phyloP scores from a whole-genome alignment of 257 asterid species.

The Euphrasia confusa region DNA sequence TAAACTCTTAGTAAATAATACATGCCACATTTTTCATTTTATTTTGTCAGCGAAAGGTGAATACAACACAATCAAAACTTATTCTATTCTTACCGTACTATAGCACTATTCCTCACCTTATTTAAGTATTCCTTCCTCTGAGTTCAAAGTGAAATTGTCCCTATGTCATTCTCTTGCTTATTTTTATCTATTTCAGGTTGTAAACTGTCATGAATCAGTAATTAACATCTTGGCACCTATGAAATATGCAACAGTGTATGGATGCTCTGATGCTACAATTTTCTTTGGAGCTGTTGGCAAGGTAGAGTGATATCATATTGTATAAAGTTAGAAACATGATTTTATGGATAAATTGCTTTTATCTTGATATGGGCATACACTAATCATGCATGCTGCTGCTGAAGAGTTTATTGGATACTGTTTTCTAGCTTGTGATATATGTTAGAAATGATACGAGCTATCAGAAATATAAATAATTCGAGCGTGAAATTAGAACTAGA shows the following conservation, averaged over 20 bases:
- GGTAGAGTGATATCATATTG: conserved; percentile 53
- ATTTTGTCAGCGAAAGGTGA: too few relatives aligned
- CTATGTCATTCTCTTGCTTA: conserved; percentile 18
- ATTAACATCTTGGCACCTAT: conserved; percentile 88
- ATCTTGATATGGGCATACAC: conserved; percentile 14
- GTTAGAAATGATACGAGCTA: background rate
- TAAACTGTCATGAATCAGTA: conserved; percentile 93
- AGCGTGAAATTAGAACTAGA: background rate
- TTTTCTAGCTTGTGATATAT: conserved; percentile 9
- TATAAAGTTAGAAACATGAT: conserved; percentile 14
- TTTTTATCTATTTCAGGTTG: conserved; percentile 48
- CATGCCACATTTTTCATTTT: background rate
- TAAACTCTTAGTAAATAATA: too few relatives aligned
- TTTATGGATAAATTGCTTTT: conserved; percentile 4
- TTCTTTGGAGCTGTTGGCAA: conserved; percentile 96
- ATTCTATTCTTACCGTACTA: too few relatives aligned
- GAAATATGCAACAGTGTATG: conserved; percentile 81
- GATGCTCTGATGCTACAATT: conserved; percentile 98
- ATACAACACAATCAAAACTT: too few relatives aligned
- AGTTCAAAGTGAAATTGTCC: conserved; percentile 14
- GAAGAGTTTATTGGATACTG: background rate
- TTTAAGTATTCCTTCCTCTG: conserved; percentile 16
- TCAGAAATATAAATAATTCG: background rate
- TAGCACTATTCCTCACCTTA: background rate
- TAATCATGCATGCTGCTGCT: too few relatives aligned